Evolutionary conservation across 2,329 filamentous ascomycete genomes (phyloP).

Genomic region (Sarocladium strictum): DNA sequence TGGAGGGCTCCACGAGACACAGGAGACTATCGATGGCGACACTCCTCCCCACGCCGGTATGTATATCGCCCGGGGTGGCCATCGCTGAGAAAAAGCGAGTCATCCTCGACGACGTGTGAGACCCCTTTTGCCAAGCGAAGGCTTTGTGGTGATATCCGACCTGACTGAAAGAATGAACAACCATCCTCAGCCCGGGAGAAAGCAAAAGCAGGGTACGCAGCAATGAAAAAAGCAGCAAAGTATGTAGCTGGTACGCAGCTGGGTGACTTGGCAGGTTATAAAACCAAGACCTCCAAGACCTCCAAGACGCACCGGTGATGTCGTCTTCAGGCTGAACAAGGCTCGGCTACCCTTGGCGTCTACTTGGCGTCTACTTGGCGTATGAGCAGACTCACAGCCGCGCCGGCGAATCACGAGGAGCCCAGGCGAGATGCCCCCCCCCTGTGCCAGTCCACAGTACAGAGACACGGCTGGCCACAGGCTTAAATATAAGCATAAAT

Average conservation of each 20-base stretch:
- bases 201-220: no score
- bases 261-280: not conserved
- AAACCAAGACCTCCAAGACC: not conserved
- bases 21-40: not conserved
- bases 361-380: not conserved
- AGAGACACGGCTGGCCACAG: not conserved
- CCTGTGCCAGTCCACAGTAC: not conserved
- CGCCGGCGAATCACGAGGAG: not conserved
- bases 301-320: not conserved
- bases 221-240: not conserved
- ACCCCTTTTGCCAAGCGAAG: not conserved
- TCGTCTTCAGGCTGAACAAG: not conserved
- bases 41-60: not conserved
- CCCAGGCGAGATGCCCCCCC: no score
- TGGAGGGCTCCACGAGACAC: not conserved
- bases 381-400: not conserved
- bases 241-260: not conserved
- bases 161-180: not conserved
- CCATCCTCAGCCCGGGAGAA: no score
- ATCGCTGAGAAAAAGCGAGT: not conserved
- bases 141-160: not conserved
- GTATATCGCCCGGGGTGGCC: not conserved
- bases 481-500: slow-evolving; percentile 10
- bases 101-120: not conserved
- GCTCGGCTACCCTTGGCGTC: slow-evolving; percentile 1